Base-by-base conservation (phyloP, 768 basidiomycete species). In the Phylloporus rhodoxanthus region DNA sequence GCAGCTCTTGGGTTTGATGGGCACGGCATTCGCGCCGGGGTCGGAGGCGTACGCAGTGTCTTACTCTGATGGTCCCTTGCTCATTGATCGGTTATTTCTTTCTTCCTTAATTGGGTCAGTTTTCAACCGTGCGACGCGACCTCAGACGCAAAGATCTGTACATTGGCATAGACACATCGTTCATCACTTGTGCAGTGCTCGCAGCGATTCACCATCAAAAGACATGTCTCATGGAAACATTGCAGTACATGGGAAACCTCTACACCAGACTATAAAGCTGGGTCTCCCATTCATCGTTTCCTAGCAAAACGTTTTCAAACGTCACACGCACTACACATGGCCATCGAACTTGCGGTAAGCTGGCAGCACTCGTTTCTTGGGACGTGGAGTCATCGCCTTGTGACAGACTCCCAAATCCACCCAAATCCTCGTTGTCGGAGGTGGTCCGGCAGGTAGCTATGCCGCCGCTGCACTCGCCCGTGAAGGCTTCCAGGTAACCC, bases 361-460 rank as follows among this genome's bases (percentile, higher is more conserved):
- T 4, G 10, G 3, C 36, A 19, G 19, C 19, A 19, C 8, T 1
- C 40, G 15, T 26, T 25, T 41, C 15, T 6, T 14, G 15, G 25
- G 4, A 9, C 25, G 28, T 39, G 15, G 15, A 3, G 2, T 41
- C 3, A 41, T 26, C 23, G 38, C 14, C 5, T 10, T n/a, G 3
- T 4, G 8, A 26, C 45, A 45, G 45, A 36, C 45, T 11, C 33
- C 45, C 14, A 45, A 26, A 26, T 45, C 23, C 1, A 47, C 45
- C 14, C 47, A 48, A 9, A 36, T 48, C 20, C 47, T 43, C 10
- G 47, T 48, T n/a, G 19, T 42, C 8, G 47, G 40, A 25, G 47
- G 47, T 28, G 47, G 47, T 3, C 32, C 45, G 9, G 45, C 45
- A 30, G 45, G 37, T 29, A 47, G 37, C 28, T 47, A 47, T 13